Evolutionary conservation across 768 basidiomycete genomes (phyloP).

Genomic region (Phlegmacium glaucopus): DNA sequence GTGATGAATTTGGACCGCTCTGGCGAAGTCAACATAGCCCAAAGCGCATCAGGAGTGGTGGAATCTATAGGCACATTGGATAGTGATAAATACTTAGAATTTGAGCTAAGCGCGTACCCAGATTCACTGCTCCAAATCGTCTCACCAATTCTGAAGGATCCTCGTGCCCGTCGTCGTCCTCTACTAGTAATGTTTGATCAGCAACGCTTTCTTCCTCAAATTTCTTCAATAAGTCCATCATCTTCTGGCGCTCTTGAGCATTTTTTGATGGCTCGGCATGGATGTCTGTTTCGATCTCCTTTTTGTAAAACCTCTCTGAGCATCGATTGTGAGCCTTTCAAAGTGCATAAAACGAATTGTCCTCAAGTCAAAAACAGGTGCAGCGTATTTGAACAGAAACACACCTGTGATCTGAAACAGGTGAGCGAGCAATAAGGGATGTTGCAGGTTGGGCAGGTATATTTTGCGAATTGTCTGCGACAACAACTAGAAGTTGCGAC

Average conservation of each 20-base stretch:
- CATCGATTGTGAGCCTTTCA: slow-evolving; percentile 61
- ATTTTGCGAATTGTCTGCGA: slow-evolving; percentile 70
- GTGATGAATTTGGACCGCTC: slow-evolving; percentile 61
- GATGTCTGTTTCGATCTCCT: slow-evolving; percentile 66
- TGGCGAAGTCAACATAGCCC: slow-evolving; percentile 53
- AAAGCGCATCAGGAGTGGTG: slow-evolving; percentile 53
- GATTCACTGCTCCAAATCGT: slow-evolving; percentile 54
- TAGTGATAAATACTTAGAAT: background rate
- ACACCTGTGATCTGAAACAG: slow-evolving; percentile 75
- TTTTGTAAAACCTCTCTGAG: slow-evolving; percentile 80
- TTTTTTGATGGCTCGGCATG: slow-evolving; percentile 51
- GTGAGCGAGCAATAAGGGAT: slow-evolving; percentile 73
- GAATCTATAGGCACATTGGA: slow-evolving; percentile 37
- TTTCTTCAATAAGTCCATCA: slow-evolving; percentile 67
- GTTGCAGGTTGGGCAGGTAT: slow-evolving; percentile 82
- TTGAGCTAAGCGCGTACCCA: slow-evolving; percentile 43
- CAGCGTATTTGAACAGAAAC: background rate
- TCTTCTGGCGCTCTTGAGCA: slow-evolving; percentile 54
- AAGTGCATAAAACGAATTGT: background rate
- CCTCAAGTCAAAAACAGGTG: background rate
- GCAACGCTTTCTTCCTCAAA: slow-evolving; percentile 62
- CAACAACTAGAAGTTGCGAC: slow-evolving; percentile 51
- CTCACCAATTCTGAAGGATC: slow-evolving; percentile 41
- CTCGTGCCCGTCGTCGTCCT: slow-evolving; percentile 30
- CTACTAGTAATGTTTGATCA: slow-evolving; percentile 23